Evolutionary conservation across 805 yeast species (phyloP), one percentile per base, ranked within the genome.

Genomic region (Metschnikowia peoriensis): DNA sequence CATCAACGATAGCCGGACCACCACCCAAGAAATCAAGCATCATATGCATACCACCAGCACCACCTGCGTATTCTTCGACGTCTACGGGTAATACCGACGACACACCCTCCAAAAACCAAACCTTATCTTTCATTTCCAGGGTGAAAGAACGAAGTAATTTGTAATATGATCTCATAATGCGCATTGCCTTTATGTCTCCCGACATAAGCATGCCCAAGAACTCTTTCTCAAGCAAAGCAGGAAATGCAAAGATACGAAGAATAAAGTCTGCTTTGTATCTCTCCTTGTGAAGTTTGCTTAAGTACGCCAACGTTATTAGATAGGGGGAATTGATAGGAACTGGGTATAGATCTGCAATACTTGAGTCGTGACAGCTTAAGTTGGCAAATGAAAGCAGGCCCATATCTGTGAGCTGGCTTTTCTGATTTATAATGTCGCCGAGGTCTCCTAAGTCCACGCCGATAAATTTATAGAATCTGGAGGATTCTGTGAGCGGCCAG

Each of bases 401-500:
- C 43, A 44, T 29, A n/a, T 38, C 49, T 12, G 58, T 47, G 22
- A 60, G 59, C 68, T 69, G 50, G 67, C 68, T 52, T 45, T 71
- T 63, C 52, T 69, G 73, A 63, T 73, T 76, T 44, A 75, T 80
- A 47, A 83, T 78, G 61, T 89, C 94, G 15, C 97, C 97, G 52
- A 93, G 73, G 67, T 92, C 97, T 47, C 96, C 88, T 51, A 93
- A 73, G 64, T 91, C 97, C 11, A 89, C 92, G n/a, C 93, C 86
- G 41, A 89, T 85, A 52, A 75, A 75, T 60, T 75, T 74, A 62
- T 75, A 73, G 60, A 75, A 75, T 22, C 79, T 55, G 28, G 73
- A 69, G 5, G 73, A 58, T 57, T 74, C 78, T 1, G 78, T 72
- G 49, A 91, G 73, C 4, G 97, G 97, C 91, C 97, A 90, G n/a